A percentile compares a stretch with the other conserved stretches of the same genome.
Evolutionary conservation across 441 rosid species (phyloP).

Genomic region (Corymbia citriodora): DNA sequence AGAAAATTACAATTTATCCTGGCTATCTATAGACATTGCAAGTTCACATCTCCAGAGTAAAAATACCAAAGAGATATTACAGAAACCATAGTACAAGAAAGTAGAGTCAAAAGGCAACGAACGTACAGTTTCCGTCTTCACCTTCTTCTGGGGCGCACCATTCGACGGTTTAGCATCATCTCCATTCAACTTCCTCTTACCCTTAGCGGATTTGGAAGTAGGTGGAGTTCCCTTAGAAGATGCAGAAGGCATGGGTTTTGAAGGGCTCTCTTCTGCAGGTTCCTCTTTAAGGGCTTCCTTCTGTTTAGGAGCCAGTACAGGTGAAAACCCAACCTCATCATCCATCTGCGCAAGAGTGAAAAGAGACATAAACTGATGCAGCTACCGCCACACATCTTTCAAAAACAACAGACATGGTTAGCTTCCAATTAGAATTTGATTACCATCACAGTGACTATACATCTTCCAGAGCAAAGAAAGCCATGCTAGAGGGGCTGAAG

Average conservation of each 20-base stretch:
- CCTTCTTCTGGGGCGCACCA: constrained; percentile 67
- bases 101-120: background rate
- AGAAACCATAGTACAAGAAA: background rate
- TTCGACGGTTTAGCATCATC: constrained; percentile 57
- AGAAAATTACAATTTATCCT: background rate
- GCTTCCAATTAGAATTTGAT: background rate
- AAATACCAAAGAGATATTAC: background rate
- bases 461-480: background rate
- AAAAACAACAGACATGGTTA: background rate
- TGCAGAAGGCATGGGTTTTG: constrained; percentile 56
- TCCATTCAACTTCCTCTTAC: constrained; percentile 75
- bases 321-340: constrained; percentile 45
- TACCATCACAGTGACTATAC: background rate
- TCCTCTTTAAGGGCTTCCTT: constrained; percentile 76
- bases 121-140: constrained; percentile 76
- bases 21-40: background rate
- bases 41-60: background rate
- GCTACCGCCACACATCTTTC: background rate
- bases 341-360: constrained; percentile 36
- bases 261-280: constrained; percentile 62
- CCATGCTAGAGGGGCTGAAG: background rate
- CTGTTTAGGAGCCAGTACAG: constrained; percentile 53
- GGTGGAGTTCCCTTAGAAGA: constrained; percentile 66
- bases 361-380: background rate
- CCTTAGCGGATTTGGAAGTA: constrained; percentile 71